Evolutionary conservation across 176 grass and related monocot genomes (phyloP), one percentile per base, ranked within the genome.

Genomic region (Cenchrus purpureus): DNA sequence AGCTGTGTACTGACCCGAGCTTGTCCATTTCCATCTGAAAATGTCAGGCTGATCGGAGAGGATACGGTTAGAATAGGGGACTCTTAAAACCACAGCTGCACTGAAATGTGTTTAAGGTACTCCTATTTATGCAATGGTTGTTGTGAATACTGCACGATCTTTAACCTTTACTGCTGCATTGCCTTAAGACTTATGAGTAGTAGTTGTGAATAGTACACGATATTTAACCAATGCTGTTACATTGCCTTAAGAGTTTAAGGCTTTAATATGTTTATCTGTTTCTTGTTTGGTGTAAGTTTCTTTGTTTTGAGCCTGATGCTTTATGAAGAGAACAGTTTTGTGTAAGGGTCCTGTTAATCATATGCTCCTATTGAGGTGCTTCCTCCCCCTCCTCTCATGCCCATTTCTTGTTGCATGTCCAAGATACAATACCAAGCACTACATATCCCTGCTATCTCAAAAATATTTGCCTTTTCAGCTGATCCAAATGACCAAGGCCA

Each of bases 401-500:
- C 12, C 58, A 69, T 46, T 60, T 31, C 64, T 37, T 4, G 31
- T 66, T 37, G 34, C 87, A 93, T 90, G 64, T 67, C 73, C 83
- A 86, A 91, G 57, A 54, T 86, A 78, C 70, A 90, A 79, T 45
- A 88, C 83, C 71, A 10, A 53, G 67, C 63, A 83, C 50, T 22
- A 29, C 45, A 17, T 68, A 86, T 54, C 90, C 45, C 87, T 62
- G 72, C 83, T 56, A 77, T 79, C 14, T 72, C 85, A 59, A 84
- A 93, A 57, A 75, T 83, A 83, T 91, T 92, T 72, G 83, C 87
- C 13, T 28, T 65, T 25, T 90, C 75, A 22, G 56, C 76, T 64
- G 87, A 95, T 90, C 87, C 87, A 62, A 80, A 90, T n/a, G 90
- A 92, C 13, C 74, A 79, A 56, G 89, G 86, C n/a, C 77, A 89